Base-by-base conservation (phyloP, 768 basidiomycete genomes). In the Termitomyces sp. region DNA sequence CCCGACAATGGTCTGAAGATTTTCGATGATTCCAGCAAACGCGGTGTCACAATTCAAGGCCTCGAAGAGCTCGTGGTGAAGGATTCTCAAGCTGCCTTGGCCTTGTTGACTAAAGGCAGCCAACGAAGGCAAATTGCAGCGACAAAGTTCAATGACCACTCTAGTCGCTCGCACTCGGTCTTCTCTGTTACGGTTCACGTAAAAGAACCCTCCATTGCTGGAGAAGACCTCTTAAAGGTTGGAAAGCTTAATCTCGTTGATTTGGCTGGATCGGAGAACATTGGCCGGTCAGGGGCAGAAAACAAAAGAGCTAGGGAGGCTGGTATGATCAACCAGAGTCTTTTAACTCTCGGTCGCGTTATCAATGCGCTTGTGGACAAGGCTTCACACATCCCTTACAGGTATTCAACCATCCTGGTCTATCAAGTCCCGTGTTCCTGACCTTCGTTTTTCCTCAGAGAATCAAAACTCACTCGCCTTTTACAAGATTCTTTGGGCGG, bases 401-500 rank as follows among this genome's bases (percentile, higher is more conserved):
- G 94, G 91, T 91, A 59, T 53, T 79, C n/a, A 36, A 33, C 7
- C 9, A 16, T 6, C 2, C 18, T 33, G 25, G 15, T 25, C 13
- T 16, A 27, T 12, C 5, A 11, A 45, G 35, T 13, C 32, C 20
- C 43, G 29, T 27, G 36, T 42, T 33, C n/a, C 6, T 29, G 27
- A 40, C 5, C 15, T 50, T 1, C 38, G 57, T 51, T 49, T 51
- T 25, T 15, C 7, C 10, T 10, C 63, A 91, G 94, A 25, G 97
- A 99, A 71, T 98, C 96, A 3, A 98, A 98, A 67, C 87, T 99
- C 50, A 99, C 97, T 13, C 91, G 97, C 33, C 80, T 99, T 10
- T 80, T 99, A 4, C 96, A 98, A 86, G 97, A 99, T 71, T 99
- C 97, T n/a, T 79, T 99, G 5, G 97, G 97, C 6, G 97, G 97